Evolutionary conservation across 2,329 filamentous ascomycete genomes (phyloP), one percentile per base, ranked within the genome.

Genomic region (Ustulina deusta): DNA sequence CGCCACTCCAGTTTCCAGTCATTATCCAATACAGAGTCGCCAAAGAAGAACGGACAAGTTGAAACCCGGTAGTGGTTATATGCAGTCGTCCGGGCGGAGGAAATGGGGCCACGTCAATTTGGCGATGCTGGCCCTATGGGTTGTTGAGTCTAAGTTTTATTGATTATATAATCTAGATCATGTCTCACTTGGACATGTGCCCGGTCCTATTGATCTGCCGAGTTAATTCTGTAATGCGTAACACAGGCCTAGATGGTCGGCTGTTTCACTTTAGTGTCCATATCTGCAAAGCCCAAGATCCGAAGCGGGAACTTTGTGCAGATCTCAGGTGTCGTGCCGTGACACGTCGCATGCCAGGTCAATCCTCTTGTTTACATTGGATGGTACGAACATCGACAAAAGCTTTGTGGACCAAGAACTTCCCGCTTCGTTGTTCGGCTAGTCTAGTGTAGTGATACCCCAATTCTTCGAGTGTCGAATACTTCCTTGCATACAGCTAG

Each of bases 271-370:
- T 46, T 22, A 20, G 22, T 44, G 17, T 44, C 42, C 25, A 46
- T 46, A 44, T 32, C 25, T n/a, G 32, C n/a, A 22, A 44, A 25
- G 40, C 42, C 54, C 25, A 44, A 34, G 56, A 64, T 61, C 42
- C 29, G 40, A 44, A 54, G 66, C 44, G 62, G 61, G 61, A 61
- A 42, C 25, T 13, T 15, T 42, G 36, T 44, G 66, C 55, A 61
- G 63, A 69, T 69, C 67, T 54, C 25, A 29, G 15, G 48, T 46
- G 34, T 48, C 36, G 55, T 66, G 60, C 55, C 51, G 56, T 66
- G 63, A 63, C 40, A 63, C 52, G 67, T 69, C 22, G 62, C 57
- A 65, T 46, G 3, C 32, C 32, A 48, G 36, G 63, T 25, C 36
- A 49, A 69, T 69, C 66, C 36, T 51, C 25, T 38, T 55, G n/a